phyloP scores from a whole-genome alignment of 768 basidiomycete genomes.

The Lactarius trivialis region DNA sequence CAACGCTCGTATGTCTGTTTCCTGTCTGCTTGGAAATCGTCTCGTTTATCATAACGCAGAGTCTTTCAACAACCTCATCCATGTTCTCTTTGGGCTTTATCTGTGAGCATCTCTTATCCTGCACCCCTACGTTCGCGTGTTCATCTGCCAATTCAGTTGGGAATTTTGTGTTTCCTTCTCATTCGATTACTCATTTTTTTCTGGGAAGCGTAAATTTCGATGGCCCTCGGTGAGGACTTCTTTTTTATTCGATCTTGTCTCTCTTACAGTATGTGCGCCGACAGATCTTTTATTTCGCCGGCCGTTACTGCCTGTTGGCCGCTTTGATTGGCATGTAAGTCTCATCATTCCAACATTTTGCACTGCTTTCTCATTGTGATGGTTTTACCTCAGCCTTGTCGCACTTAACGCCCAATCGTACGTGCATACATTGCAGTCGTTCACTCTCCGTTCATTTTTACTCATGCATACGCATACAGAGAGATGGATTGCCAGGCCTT shows the following conservation, averaged over 20 bases:
- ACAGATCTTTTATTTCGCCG: slow-evolving; percentile 41
- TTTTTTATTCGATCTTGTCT: background rate
- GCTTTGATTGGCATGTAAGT: slow-evolving; percentile 44
- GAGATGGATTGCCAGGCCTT: slow-evolving; percentile 38
- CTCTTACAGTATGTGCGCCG: background rate
- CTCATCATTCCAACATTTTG: background rate
- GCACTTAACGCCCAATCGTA: slow-evolving; percentile 38
- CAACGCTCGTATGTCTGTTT: slow-evolving; percentile 32
- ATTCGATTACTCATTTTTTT: no score
- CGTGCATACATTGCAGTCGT: no score
- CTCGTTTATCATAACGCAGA: slow-evolving; percentile 25
- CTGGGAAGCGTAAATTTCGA: slow-evolving; percentile 38
- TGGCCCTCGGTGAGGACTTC: slow-evolving; percentile 38
- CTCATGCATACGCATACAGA: slow-evolving; percentile 25
- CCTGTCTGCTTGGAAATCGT: background rate
- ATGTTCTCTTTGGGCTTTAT: no score
- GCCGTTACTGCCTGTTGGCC: slow-evolving; percentile 39
- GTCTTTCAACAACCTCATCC: slow-evolving; percentile 35
- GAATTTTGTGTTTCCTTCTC: no score
- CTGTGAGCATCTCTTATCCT: no score
- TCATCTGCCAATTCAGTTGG: no score
- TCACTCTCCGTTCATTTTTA: background rate
- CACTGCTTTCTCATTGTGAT: background rate
- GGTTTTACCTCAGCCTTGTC: slow-evolving; percentile 17
- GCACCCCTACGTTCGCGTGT: no score